These are phyloP conservation scores for Ustilago bromivora DNA, from an alignment of 1,284 basidiomycete genomes.

Conservation along the genomic window DNA sequence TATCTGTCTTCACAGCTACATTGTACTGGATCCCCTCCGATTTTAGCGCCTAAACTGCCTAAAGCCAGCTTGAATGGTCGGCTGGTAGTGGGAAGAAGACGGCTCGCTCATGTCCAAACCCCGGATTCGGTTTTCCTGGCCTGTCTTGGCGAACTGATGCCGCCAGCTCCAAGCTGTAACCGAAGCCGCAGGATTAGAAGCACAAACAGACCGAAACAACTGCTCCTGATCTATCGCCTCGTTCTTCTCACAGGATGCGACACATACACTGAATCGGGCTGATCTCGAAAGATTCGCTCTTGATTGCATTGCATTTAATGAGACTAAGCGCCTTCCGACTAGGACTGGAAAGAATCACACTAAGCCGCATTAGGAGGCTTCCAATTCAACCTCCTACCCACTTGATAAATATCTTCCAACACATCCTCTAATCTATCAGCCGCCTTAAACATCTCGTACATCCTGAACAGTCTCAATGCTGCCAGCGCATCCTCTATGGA, in stretches of 20 bases:
- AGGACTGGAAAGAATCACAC: not conserved
- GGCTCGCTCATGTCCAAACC: not conserved
- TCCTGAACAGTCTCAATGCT: constrained; percentile 86
- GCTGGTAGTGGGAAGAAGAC: no score
- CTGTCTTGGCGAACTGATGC: not conserved
- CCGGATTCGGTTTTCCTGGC: not conserved
- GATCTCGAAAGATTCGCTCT: not conserved
- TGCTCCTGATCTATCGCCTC: not conserved
- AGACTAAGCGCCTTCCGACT: not conserved
- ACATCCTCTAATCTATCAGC: constrained; percentile 86
- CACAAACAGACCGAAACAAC: no score
- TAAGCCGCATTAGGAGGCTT: constrained; percentile 39
- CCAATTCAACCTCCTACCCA: constrained; percentile 71
- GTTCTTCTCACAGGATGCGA: not conserved
- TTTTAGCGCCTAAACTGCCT: no score
- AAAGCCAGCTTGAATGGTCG: no score
- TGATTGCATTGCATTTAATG: not conserved
- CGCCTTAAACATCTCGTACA: constrained; percentile 82
- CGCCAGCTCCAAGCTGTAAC: not conserved
- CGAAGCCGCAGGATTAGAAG: no score
- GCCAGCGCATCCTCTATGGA: constrained; percentile 91
- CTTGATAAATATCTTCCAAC: constrained; percentile 78
- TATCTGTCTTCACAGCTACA: no score
- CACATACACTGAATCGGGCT: not conserved
- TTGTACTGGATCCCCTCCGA: no score